phyloP scores from a whole-genome alignment of 1,139 yeast species.

The Candida sanyaensis region DNA sequence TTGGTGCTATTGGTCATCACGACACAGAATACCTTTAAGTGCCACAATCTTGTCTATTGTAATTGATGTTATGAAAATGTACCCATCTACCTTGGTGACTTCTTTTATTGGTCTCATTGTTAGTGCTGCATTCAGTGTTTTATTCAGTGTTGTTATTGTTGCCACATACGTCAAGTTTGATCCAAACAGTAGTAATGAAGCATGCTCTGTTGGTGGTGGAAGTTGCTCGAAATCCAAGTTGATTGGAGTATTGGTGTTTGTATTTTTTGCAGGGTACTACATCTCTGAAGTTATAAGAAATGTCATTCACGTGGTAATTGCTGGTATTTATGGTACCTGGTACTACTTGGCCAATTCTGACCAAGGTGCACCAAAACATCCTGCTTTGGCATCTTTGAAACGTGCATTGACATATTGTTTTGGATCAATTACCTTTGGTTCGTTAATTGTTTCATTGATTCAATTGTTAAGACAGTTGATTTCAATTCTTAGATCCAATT shows the following conservation, averaged over 20 bases:
- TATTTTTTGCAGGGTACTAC: slow-evolving; percentile 84
- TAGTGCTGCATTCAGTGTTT: slow-evolving; percentile 63
- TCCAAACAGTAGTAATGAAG: slow-evolving; percentile 37
- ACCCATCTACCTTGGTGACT: slow-evolving; percentile 68
- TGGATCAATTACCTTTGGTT: slow-evolving; percentile 90
- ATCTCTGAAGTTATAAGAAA: slow-evolving; percentile 84
- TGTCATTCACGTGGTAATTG: slow-evolving; percentile 79
- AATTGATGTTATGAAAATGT: slow-evolving; percentile 71
- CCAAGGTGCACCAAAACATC: slow-evolving; percentile 79
- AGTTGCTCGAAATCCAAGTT: slow-evolving; percentile 66
- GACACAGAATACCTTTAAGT: slow-evolving; percentile 70
- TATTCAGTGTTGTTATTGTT: slow-evolving; percentile 68
- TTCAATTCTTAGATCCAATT: slow-evolving; percentile 50
- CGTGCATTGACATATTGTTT: slow-evolving; percentile 85
- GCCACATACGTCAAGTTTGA: slow-evolving; percentile 77
- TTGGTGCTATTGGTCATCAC: slow-evolving; percentile 71
- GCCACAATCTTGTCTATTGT: slow-evolving; percentile 72
- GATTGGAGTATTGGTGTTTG: slow-evolving; percentile 66
- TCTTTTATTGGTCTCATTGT: slow-evolving; percentile 67
- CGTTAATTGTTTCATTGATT: slow-evolving; percentile 75
- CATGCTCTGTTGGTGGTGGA: slow-evolving; percentile 56
- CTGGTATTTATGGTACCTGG: slow-evolving; percentile 93
- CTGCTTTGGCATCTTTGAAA: slow-evolving; percentile 80
- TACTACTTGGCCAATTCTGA: slow-evolving; percentile 76
- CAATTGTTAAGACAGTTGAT: slow-evolving; percentile 60